Conservation (phyloP, 306 rosid species). For the Prinsepia uniflora region DNA sequence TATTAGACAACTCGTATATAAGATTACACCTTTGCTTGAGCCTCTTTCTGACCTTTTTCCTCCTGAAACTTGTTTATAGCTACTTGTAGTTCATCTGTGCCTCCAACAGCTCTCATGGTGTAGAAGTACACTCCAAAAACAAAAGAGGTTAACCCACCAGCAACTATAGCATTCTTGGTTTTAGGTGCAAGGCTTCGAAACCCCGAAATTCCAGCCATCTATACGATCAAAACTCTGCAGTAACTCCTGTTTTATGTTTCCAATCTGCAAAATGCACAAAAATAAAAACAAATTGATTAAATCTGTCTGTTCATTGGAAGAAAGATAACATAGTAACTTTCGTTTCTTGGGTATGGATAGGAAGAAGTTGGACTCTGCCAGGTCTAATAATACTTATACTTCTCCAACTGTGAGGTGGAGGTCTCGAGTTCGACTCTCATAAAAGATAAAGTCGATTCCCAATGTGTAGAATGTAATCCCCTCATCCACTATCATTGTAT, state of each 20-base stretch:
- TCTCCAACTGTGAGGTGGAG: too few relatives aligned
- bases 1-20: background rate
- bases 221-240: background rate
- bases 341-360: background rate
- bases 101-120: slow-evolving; percentile 92
- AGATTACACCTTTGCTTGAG: slow-evolving; percentile 35
- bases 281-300: background rate
- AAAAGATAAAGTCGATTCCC: too few relatives aligned
- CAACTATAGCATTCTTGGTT: slow-evolving; percentile 71
- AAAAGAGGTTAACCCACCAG: slow-evolving; percentile 75
- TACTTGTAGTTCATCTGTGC: slow-evolving; percentile 76
- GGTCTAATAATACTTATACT: background rate
- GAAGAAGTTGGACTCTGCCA: background rate
- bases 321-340: background rate
- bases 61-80: slow-evolving; percentile 85
- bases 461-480: too few relatives aligned
- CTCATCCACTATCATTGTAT: too few relatives aligned
- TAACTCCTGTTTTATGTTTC: background rate
- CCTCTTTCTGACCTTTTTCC: slow-evolving; percentile 45
- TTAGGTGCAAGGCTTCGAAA: slow-evolving; percentile 52
- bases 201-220: slow-evolving; percentile 65
- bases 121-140: slow-evolving; percentile 83
- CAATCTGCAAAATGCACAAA: background rate
- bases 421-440: too few relatives aligned
- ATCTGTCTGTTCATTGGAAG: background rate